Base-by-base conservation (phyloP, 371 early-diverging fungal species). In the Synchytrium microbalum region DNA sequence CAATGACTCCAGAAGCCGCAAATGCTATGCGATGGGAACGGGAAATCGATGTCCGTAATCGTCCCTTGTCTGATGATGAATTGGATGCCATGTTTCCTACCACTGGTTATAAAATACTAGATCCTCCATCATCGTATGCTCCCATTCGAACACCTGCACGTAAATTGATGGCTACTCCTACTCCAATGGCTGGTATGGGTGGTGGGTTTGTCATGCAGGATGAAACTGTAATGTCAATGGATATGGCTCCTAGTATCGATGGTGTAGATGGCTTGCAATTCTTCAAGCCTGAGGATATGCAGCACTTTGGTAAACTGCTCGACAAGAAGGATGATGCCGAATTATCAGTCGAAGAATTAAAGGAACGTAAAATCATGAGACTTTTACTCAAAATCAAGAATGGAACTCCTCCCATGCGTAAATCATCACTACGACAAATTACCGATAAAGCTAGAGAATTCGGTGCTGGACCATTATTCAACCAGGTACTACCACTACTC, bases 91-190 rank as follows among this genome's bases (percentile, higher is more conserved):
- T 97, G 83, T 86, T 98, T 54, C 98, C 98, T 0, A 70, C 82
- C 0, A 79, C 88, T 13, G 98, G 98, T 1, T 98, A 94, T 79
- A 87, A 84, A 67, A 88, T 96, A 59, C 72, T 98, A 31, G 94
- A 92, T 3, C 90, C 92, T 3, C 98, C 97, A 3, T 68, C 88
- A 1, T 83, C 84, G 0, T 98, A 98, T 69, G 83, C 84, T 52
- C 95, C 98, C 27, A 95, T 96, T 63, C 90, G 93, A 60, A 96
- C 96, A 14, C 96, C 97, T 3, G 89, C 93, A 8, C 89, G 98
- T 62, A 96, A 97, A 66, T 75, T 96, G 65, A 89, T 84, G 72
- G 94, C 95, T 0, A 96, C 98, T 0, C 95, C 98, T 1, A 91
- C 93, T 0, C 92, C 95, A 0, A 83, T 90, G 81, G 78, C 75